Percentiles rank a stretch among this genome's conserved stretches.
These are phyloP conservation scores for Candolleomyces eurysporus DNA, from an alignment of 768 basidiomycete species.

Conservation along the genomic window DNA sequence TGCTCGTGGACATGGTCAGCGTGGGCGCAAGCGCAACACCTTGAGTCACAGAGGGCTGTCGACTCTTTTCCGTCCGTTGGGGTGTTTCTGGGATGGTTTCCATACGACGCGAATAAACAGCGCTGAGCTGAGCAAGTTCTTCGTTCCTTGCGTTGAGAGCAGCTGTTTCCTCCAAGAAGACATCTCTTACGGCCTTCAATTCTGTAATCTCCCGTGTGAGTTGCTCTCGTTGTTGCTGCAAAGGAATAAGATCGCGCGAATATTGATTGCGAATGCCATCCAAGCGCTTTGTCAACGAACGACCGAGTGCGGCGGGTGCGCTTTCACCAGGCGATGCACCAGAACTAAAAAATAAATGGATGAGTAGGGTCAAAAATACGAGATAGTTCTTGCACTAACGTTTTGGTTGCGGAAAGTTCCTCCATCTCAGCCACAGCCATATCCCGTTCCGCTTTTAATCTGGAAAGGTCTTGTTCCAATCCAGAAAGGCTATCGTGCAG, in stretches of 20 bases:
- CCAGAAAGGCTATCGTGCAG: conserved; percentile 70
- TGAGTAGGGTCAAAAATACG: conserved; percentile 5
- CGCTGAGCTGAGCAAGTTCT: conserved; percentile 84
- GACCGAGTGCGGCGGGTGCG: conserved; percentile 47
- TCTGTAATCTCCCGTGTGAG: conserved; percentile 81
- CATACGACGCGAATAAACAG: conserved; percentile 77
- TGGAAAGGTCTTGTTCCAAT: conserved; percentile 84
- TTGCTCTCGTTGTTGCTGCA: conserved; percentile 78
- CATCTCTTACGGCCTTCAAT: conserved; percentile 81
- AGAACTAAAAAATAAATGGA: conserved; percentile 16
- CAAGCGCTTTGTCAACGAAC: conserved; percentile 80
- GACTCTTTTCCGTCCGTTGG: conserved; percentile 15
- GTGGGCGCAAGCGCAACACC: conserved; percentile 31
- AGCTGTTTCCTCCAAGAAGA: conserved; percentile 88
- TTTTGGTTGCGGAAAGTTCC: conserved; percentile 74
- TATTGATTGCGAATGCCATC: conserved; percentile 89
- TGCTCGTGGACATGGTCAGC: conserved; percentile 42
- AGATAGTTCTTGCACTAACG: conserved; percentile 40
- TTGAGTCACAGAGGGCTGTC: background rate
- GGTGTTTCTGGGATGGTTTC: conserved; percentile 49
- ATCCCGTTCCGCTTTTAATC: conserved; percentile 86
- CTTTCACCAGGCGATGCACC: conserved; percentile 26
- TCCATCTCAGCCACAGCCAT: conserved; percentile 92
- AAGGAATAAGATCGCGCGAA: conserved; percentile 78
- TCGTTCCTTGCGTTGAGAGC: conserved; percentile 90